Evolutionary conservation across 768 basidiomycete species (phyloP).

Genomic region (Naganishia kalamii): DNA sequence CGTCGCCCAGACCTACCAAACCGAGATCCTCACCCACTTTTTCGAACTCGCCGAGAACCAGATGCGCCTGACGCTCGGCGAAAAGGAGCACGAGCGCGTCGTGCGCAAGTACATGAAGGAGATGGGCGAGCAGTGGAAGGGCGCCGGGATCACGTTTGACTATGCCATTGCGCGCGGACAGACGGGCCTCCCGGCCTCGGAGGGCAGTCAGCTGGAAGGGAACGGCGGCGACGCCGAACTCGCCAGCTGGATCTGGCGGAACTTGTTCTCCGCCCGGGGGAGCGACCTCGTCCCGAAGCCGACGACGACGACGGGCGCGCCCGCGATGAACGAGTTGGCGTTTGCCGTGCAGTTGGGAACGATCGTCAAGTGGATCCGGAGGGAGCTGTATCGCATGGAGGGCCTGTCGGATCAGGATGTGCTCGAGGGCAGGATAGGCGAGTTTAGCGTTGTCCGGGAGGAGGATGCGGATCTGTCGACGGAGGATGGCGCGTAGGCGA

Average conservation of each 20-base stretch:
- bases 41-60: conserved; percentile 90
- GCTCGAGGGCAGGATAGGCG: conserved; percentile 41
- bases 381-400: conserved; percentile 68
- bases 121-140: conserved; percentile 82
- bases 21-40: conserved; percentile 86
- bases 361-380: conserved; percentile 63
- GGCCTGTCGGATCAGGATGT: conserved; percentile 51
- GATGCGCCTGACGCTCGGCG: conserved; percentile 68
- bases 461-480: conserved; percentile 6
- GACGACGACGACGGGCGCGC: neutral
- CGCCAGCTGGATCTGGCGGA: conserved; percentile 84
- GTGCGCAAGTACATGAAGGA: conserved; percentile 78
- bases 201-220: conserved; percentile 52
- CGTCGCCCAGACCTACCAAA: conserved; percentile 54
- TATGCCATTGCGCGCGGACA: conserved; percentile 57
- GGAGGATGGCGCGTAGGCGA: conserved; percentile 3
- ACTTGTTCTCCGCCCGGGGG: conserved; percentile 77
- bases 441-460: conserved; percentile 28
- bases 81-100: conserved; percentile 62
- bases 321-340: conserved; percentile 49
- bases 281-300: neutral
- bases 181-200: conserved; percentile 52
- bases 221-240: conserved; percentile 71
- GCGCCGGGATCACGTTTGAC: conserved; percentile 71
- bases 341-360: conserved; percentile 70